Conservation (phyloP, 192 early-diverging fungal species). For the Mortierella hygrophila region DNA sequence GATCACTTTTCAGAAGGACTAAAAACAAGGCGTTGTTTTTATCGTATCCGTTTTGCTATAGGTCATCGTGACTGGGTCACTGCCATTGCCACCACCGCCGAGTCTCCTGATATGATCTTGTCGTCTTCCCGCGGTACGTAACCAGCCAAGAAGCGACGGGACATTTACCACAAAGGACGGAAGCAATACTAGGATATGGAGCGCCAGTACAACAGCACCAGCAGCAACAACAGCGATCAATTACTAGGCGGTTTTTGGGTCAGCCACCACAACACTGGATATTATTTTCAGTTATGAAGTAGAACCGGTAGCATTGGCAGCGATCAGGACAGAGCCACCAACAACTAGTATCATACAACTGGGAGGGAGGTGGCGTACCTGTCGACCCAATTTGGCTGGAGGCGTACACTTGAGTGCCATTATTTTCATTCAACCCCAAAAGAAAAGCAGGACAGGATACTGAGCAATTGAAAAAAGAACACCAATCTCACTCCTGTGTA, state of each 20-base stretch:
- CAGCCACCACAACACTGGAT: too few species aligned
- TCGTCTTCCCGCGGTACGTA: slow-evolving; percentile 94
- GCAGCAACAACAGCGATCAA: background rate
- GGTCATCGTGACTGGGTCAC: slow-evolving; percentile 95
- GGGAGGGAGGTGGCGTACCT: background rate
- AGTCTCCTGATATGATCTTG: slow-evolving; percentile 97
- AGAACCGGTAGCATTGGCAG: too few species aligned
- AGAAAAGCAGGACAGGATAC: background rate
- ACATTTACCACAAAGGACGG: background rate
- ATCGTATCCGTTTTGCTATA: slow-evolving; percentile 17
- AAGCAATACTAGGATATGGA: background rate
- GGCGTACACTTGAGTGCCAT: background rate
- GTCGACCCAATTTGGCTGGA: background rate
- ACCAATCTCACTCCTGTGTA: background rate
- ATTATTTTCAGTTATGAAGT: background rate
- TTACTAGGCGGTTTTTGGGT: too few species aligned
- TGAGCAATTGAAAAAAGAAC: background rate
- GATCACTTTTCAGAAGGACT: background rate
- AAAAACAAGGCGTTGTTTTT: background rate
- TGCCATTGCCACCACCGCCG: slow-evolving; percentile 96
- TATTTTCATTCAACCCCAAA: background rate
- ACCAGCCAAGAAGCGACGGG: background rate
- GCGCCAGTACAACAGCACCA: background rate
- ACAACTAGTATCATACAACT: too few species aligned
- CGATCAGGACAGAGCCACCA: too few species aligned